These are phyloP conservation scores for Kockiozyma suomiensis DNA, from an alignment of 805 yeast genomes.

Conservation along the genomic window DNA sequence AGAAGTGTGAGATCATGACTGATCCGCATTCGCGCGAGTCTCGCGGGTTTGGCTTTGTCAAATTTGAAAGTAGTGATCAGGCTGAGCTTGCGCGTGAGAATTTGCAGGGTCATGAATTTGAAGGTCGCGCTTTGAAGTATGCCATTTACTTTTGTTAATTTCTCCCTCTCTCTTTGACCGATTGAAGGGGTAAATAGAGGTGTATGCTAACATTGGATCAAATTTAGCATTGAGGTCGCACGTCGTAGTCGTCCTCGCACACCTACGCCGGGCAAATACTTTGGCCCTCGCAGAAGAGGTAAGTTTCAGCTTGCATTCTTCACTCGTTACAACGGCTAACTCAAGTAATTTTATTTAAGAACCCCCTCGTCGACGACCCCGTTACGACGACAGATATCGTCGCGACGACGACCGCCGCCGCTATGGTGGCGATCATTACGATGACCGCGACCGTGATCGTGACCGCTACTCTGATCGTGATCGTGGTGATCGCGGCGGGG, in stretches of 20 bases:
- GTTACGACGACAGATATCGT: slow-evolving; percentile 26
- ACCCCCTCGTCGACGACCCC: slow-evolving; percentile 16
- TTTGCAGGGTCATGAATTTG: slow-evolving; percentile 49
- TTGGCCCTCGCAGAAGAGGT: slow-evolving; percentile 37
- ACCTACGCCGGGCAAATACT: slow-evolving; percentile 46
- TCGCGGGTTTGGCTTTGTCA: slow-evolving; percentile 57
- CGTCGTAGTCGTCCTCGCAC: slow-evolving; percentile 47
- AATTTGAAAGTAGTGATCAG: slow-evolving; percentile 46
- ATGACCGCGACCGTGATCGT: slow-evolving; percentile 29
- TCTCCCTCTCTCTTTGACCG: too few relatives aligned
- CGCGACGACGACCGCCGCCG: slow-evolving; percentile 28
- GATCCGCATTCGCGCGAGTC: slow-evolving; percentile 51
- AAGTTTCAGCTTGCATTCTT: background rate
- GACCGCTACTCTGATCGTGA: slow-evolving; percentile 26
- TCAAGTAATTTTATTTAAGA: background rate
- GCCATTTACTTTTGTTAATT: background rate
- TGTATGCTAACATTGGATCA: background rate
- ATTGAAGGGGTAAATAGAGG: too few relatives aligned
- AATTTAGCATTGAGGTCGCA: slow-evolving; percentile 48
- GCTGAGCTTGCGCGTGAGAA: slow-evolving; percentile 51
- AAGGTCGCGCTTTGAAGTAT: slow-evolving; percentile 46
- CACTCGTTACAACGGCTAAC: background rate
- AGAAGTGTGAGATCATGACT: slow-evolving; percentile 48
- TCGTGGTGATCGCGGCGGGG: too few relatives aligned
- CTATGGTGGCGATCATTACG: slow-evolving; percentile 22